Base-by-base conservation (phyloP, 352 stramenopile genomes). In the Phytophthora lateralis region DNA sequence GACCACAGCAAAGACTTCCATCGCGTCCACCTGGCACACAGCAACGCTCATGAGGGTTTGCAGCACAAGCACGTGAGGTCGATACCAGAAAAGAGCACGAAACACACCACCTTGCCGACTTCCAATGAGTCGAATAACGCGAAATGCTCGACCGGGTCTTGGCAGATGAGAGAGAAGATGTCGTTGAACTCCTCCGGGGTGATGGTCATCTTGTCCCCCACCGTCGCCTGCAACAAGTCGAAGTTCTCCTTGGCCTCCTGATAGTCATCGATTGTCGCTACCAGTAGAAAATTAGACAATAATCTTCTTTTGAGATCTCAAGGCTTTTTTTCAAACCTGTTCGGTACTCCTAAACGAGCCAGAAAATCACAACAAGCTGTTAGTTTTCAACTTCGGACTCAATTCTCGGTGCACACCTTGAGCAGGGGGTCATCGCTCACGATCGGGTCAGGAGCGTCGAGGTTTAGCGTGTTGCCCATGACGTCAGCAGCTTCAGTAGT, bases 171-270 rank as follows among this genome's bases (percentile, higher is more conserved):
- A 35, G 81, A 88, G 48, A 93, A 93, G 41, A 93, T 81, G 32
- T 93, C 78, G 54, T 90, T 81, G 46, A 93, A 93, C 46, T 93
- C 79, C 5, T 88, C 79, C 7, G 71, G 62, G 6, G 71, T 89
- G 66, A 93, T 60, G 0, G 81, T 85, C 83, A 90, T 93, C 57
- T 90, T 88, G 73, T 93, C 83, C 2, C 81, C 83, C 14, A 89
- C 61, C 1, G 78, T 80, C 8, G 67, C 73, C 53, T 91, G 81
- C 2, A 93, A 71, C 29, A 63, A 58, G 41, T 89, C 70, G 34
- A 89, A 93, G 45, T 87, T 88, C 14, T 81, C 71, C 32, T 88
- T 86, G 4, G 80, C 76, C 7, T 66, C 57, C 18, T 60, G 17
- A 46, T 85, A 89, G 37, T 89, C 78, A 1, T 70, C 60, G 12